phyloP scores from a whole-genome alignment of 78 protist species.

The Pigoraptor vietnamica region DNA sequence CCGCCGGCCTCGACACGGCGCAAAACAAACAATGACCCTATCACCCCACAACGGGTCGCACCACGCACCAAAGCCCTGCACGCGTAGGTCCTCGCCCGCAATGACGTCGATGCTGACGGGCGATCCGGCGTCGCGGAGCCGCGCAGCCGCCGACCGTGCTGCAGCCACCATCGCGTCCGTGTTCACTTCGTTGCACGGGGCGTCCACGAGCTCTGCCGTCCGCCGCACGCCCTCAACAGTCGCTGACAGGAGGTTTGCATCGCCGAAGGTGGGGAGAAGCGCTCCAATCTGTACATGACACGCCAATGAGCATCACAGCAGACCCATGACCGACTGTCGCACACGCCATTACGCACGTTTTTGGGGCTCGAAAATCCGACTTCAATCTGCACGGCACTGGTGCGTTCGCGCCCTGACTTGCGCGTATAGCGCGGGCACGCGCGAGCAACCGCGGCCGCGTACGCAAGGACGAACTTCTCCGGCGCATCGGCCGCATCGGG shows the following conservation, averaged over 20 bases:
- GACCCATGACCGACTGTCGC: background rate
- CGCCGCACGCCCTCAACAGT: background rate
- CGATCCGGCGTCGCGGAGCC: background rate
- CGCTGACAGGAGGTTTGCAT: background rate
- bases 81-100: constrained; percentile 27
- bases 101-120: background rate
- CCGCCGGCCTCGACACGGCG: too few relatives aligned
- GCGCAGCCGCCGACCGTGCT: background rate
- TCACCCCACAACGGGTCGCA: too few relatives aligned
- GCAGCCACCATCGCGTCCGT: background rate
- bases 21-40: too few relatives aligned
- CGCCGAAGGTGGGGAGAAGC: background rate
- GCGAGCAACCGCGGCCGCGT: background rate
- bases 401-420: background rate
- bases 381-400: background rate
- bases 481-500: background rate
- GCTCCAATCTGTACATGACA: background rate
- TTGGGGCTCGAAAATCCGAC: background rate
- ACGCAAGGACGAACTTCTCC: background rate
- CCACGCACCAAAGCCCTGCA: constrained; percentile 8
- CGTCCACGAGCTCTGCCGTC: background rate
- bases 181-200: constrained; percentile 3
- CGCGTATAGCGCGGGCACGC: background rate
- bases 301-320: too few relatives aligned
- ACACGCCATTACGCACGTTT: background rate